Conservation (phyloP, 768 basidiomycete species). For the Kwoniella newhampshirensis region DNA sequence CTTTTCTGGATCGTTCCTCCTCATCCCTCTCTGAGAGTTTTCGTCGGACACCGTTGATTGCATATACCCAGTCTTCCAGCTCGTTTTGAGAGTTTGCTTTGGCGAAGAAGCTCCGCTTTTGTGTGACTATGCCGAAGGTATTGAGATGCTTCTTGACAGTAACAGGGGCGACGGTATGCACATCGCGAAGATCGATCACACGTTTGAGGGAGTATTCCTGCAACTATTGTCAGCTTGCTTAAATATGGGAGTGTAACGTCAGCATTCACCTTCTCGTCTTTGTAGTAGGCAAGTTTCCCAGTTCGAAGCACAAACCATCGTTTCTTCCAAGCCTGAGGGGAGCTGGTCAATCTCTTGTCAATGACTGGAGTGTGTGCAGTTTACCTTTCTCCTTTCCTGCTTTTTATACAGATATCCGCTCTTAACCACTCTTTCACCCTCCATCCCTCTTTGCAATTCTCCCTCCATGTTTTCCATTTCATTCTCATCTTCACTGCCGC, state of each 20-base stretch:
- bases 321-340: slow-evolving; percentile 91
- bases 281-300: slow-evolving; percentile 93
- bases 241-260: not conserved
- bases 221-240: not conserved
- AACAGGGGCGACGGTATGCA: slow-evolving; percentile 86
- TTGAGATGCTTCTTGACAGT: slow-evolving; percentile 83
- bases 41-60: slow-evolving; percentile 74
- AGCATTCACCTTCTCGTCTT: slow-evolving; percentile 66
- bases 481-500: slow-evolving; percentile 36
- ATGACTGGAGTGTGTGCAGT: slow-evolving; percentile 35
- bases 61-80: slow-evolving; percentile 76
- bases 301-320: slow-evolving; percentile 95
- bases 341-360: slow-evolving; percentile 4
- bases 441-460: slow-evolving; percentile 49
- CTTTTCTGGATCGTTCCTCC: slow-evolving; percentile 21
- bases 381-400: slow-evolving; percentile 91
- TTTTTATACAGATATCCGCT: slow-evolving; percentile 97
- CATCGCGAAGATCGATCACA: slow-evolving; percentile 78
- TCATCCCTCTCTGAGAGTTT: slow-evolving; percentile 58
- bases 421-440: slow-evolving; percentile 66
- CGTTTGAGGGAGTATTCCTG: slow-evolving; percentile 85
- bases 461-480: slow-evolving; percentile 32
- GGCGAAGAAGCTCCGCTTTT: slow-evolving; percentile 84
- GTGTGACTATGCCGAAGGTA: slow-evolving; percentile 88
- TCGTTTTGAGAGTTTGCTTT: slow-evolving; percentile 73